These are phyloP conservation scores for Metschnikowia amazonensis DNA, from an alignment of 805 yeast species.

Conservation along the genomic window DNA sequence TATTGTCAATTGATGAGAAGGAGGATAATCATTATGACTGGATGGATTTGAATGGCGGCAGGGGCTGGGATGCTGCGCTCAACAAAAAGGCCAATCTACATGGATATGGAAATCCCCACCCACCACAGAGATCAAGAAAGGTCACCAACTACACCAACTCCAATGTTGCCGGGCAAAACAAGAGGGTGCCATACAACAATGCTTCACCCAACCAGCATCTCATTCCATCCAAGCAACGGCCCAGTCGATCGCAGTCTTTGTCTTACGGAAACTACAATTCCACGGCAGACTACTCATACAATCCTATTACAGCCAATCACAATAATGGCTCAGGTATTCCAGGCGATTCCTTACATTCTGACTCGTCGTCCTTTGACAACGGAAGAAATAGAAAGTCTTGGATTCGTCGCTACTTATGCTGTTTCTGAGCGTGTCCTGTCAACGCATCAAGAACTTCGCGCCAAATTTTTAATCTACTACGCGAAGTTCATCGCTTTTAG, in stretches of 20 bases:
- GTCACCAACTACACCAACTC: conserved; percentile 16
- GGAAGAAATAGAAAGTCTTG: conserved; percentile 16
- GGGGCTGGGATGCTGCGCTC: conserved; percentile 89
- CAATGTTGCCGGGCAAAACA: conserved; percentile 5
- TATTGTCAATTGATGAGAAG: conserved; percentile 63
- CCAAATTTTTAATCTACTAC: neutral
- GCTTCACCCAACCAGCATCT: conserved; percentile 14
- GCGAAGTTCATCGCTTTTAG: neutral
- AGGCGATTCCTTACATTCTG: conserved; percentile 39
- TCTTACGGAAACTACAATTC: conserved; percentile 17
- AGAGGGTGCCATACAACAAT: conserved; percentile 9
- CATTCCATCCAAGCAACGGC: conserved; percentile 13
- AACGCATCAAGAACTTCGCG: neutral
- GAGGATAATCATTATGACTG: conserved; percentile 95
- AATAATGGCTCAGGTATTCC: conserved; percentile 32
- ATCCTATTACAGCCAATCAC: conserved; percentile 16
- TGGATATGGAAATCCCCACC: conserved; percentile 95
- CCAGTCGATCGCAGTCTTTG: conserved; percentile 17
- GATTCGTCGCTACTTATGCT: conserved; percentile 17
- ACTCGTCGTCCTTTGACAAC: conserved; percentile 30
- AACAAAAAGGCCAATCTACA: conserved; percentile 92
- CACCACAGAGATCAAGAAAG: conserved; percentile 39
- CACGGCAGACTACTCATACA: conserved; percentile 10
- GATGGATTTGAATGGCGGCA: conserved; percentile 94
- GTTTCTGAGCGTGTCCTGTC: conserved; percentile 8